Percentiles rank a stretch among this genome's conserved stretches.
Evolutionary conservation across 306 rosid genomes (phyloP).

Genomic region (Medicago arabica): DNA sequence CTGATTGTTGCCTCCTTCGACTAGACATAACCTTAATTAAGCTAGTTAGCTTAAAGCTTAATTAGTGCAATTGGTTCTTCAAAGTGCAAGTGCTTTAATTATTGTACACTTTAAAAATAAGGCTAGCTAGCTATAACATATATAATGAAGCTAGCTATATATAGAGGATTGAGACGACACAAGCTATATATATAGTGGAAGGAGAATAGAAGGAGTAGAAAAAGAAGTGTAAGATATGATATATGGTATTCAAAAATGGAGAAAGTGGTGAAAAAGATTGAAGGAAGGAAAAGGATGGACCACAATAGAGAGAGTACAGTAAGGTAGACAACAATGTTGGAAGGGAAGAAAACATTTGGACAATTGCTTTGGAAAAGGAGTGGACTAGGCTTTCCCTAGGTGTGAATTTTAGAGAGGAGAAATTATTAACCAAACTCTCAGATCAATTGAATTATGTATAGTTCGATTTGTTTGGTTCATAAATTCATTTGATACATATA

Average conservation of each 20-base stretch:
- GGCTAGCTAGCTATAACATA: not conserved
- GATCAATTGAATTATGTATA: too few relatives aligned
- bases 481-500: too few relatives aligned
- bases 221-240: not conserved
- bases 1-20: constrained; percentile 78
- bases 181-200: constrained; percentile 13
- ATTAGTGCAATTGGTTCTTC: not conserved
- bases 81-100: not conserved
- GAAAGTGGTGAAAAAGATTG: constrained; percentile 62
- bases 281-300: constrained; percentile 61
- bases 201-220: not conserved
- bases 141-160: not conserved
- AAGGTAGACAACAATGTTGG: constrained; percentile 71
- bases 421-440: not conserved
- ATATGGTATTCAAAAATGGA: constrained; percentile 39
- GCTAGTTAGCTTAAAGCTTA: not conserved
- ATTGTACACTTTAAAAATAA: not conserved
- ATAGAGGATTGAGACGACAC: not conserved
- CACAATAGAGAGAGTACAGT: constrained; percentile 58
- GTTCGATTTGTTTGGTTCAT: too few relatives aligned
- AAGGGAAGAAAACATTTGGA: constrained; percentile 64
- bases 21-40: constrained; percentile 63
- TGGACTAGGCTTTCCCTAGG: constrained; percentile 30
- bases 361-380: constrained; percentile 60
- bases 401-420: not conserved